These are phyloP conservation scores for Sclerospora graminicola DNA, from an alignment of 352 stramenopile species.

Conservation along the genomic window DNA sequence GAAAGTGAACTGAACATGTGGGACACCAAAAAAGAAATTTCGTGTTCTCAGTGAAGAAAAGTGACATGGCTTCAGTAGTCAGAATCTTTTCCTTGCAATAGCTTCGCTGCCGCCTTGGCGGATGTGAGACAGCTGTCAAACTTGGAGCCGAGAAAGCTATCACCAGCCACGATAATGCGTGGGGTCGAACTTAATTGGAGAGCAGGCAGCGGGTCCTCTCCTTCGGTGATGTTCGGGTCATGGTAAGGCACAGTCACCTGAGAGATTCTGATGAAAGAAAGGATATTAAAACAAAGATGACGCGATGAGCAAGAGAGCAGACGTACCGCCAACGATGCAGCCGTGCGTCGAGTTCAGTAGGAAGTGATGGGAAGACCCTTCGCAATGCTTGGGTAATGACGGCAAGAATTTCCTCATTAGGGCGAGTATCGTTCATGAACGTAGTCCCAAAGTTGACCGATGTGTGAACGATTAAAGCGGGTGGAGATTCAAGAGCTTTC, in stretches of 20 bases:
- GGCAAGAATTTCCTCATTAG: slow-evolving; percentile 43
- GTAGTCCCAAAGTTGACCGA: slow-evolving; percentile 44
- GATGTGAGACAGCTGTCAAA: slow-evolving; percentile 68
- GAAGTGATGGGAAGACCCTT: slow-evolving; percentile 46
- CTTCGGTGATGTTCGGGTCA: slow-evolving; percentile 11
- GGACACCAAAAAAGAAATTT: no score
- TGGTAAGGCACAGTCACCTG: slow-evolving; percentile 43
- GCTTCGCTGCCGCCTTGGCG: slow-evolving; percentile 29
- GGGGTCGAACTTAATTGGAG: slow-evolving; percentile 42
- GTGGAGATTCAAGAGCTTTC: not conserved
- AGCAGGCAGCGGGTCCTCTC: slow-evolving; percentile 4
- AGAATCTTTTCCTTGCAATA: slow-evolving; percentile 16
- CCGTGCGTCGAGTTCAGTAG: slow-evolving; percentile 29
- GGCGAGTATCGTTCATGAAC: slow-evolving; percentile 46
- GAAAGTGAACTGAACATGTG: slow-evolving; percentile 24
- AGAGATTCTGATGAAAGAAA: slow-evolving; percentile 63
- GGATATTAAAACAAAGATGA: no score
- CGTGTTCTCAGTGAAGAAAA: no score
- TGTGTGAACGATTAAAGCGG: slow-evolving; percentile 52
- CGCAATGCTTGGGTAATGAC: slow-evolving; percentile 38
- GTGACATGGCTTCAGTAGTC: no score
- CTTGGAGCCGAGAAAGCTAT: slow-evolving; percentile 54
- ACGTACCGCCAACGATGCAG: slow-evolving; percentile 61
- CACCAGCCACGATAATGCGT: slow-evolving; percentile 49
- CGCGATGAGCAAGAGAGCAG: not conserved